Conservation (phyloP, 441 rosid genomes). For the Corymbia calophylla region DNA sequence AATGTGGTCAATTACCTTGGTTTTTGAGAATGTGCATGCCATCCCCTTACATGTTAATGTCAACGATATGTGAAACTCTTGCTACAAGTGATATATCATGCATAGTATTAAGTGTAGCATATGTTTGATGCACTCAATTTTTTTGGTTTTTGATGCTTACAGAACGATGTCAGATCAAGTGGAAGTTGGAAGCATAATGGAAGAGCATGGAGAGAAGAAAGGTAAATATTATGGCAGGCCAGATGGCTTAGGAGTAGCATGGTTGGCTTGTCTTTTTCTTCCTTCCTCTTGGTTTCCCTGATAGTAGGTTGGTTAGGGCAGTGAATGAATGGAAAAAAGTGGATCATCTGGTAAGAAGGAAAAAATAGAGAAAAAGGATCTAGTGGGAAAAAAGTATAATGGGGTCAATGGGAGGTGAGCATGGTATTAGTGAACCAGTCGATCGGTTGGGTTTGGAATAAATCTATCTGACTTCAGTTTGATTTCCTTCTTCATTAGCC, state of each 20-base stretch:
- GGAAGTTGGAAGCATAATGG: slow-evolving; percentile 9
- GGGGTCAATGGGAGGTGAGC: background rate
- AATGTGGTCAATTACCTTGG: background rate
- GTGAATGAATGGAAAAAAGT: background rate
- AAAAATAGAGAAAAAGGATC: background rate
- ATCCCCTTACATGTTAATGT: background rate
- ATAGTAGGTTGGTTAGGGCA: background rate
- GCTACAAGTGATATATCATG: background rate
- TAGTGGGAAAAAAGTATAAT: background rate
- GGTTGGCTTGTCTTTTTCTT: background rate
- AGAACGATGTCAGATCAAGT: slow-evolving; percentile 12
- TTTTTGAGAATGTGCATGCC: background rate
- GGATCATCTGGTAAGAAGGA: background rate
- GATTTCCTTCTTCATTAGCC: background rate
- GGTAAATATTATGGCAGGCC: background rate
- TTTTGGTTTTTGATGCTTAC: background rate
- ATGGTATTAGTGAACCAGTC: background rate
- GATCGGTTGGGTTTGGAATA: background rate
- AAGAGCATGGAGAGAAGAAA: slow-evolving; percentile 13
- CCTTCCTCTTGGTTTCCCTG: background rate
- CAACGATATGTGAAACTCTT: background rate
- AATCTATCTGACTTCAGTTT: background rate
- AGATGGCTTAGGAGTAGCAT: background rate
- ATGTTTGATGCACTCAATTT: background rate
- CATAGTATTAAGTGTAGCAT: background rate